Conservation (phyloP, 2,329 filamentous ascomycete species). For the Graphilbum fragrans region DNA sequence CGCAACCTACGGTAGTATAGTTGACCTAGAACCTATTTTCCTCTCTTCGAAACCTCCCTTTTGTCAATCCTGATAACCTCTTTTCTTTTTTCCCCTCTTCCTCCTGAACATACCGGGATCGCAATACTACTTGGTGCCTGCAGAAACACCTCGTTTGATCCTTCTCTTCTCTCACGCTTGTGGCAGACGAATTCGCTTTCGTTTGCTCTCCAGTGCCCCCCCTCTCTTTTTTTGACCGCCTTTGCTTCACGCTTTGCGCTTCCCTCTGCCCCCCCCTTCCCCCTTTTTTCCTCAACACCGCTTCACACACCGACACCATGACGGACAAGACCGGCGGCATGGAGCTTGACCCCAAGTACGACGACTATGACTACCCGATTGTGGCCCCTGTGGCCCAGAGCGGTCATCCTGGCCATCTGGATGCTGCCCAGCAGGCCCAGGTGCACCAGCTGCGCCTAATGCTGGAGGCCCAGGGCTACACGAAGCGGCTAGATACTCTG, state of each 20-base stretch:
- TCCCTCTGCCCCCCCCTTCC: neutral
- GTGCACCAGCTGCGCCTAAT: slow-evolving; percentile 73
- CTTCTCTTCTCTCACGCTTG: no score
- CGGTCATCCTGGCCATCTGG: slow-evolving; percentile 84
- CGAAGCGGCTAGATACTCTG: slow-evolving; percentile 77
- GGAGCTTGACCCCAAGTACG: slow-evolving; percentile 78
- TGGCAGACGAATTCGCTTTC: no score
- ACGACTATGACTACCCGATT: slow-evolving; percentile 88
- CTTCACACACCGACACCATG: neutral
- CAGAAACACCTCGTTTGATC: no score
- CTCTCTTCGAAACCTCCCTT: no score
- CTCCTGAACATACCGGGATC: no score
- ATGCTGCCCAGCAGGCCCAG: slow-evolving; percentile 75
- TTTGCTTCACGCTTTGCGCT: neutral
- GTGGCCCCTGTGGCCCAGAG: slow-evolving; percentile 55
- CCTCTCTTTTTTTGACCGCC: neutral
- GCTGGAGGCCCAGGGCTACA: slow-evolving; percentile 76
- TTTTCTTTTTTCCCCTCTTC: no score
- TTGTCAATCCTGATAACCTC: no score
- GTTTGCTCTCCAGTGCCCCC: no score
- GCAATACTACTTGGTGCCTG: no score
- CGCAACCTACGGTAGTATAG: no score
- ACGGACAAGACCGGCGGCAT: slow-evolving; percentile 18
- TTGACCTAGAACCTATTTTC: no score
- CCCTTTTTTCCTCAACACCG: neutral